Evolutionary conservation across 2,329 filamentous ascomycete genomes (phyloP), one percentile per base, ranked within the genome.

Genomic region (Orbilia javanica): DNA sequence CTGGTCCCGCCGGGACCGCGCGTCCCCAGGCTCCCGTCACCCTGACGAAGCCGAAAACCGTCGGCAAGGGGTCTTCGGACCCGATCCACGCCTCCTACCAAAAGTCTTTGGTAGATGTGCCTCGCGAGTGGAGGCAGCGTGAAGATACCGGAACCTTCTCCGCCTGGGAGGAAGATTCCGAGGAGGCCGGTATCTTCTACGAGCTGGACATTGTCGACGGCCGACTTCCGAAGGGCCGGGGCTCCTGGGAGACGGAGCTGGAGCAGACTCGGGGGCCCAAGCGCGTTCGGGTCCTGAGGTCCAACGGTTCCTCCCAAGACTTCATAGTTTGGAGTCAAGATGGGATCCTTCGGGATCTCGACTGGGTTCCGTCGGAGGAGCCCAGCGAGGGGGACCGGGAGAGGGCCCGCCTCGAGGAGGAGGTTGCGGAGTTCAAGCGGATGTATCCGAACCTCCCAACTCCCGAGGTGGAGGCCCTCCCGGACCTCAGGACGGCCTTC

Each of bases 121-220:
- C 75, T n/a, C 68, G 70, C 13, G 75, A 79, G 27, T 79, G 75
- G 75, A 18, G 55, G 42, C 55, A 20, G 20, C 75, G 75, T n/a
- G 57, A 64, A 18, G 46, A 52, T 3, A 27, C 68, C 3, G 53
- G 65, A 6, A 63, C 50, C 20, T 79, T 69, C 27, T 79, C 75
- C 18, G 75, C 75, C 18, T 79, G 74, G 75, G 75, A 79, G 20
- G 68, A 73, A 44, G 75, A 79, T 50, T 48, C 44, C 15, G 63
- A 74, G 46, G 75, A 79, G 15, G 36, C 65, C 4, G 75, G 75
- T 31, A 11, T 74, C 22, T 79, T 74, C 20, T 74, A 67, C 27
- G 75, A 79, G 22, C 22, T 79, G 11, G 75, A 79, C 39, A 73
- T 79, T n/a, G 18, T 74, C n/a, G 36, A 74, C 36, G 75, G 70